Conservation (phyloP, 2,329 filamentous ascomycete genomes). For the Fusarium sp. region DNA sequence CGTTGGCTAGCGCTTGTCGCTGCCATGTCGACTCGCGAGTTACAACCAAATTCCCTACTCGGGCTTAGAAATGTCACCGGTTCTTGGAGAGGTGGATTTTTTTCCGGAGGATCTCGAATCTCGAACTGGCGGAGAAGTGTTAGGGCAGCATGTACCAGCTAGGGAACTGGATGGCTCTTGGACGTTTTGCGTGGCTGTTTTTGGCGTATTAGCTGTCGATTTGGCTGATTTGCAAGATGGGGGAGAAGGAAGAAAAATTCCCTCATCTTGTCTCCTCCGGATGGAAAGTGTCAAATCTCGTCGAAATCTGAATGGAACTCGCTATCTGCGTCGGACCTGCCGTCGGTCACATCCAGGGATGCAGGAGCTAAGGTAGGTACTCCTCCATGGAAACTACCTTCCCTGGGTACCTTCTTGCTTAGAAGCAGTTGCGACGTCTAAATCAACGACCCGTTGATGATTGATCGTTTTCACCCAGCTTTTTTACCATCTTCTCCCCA, state of each 20-base stretch:
- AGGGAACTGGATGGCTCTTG: conserved; percentile 20
- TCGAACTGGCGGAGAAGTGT: conserved; percentile 23
- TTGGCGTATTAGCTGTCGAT: neutral
- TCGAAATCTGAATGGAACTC: conserved; percentile 1
- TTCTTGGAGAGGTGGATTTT: neutral
- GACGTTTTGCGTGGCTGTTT: conserved; percentile 21
- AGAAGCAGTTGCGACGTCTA: neutral
- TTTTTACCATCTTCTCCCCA: neutral
- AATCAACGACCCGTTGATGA: conserved; percentile 9
- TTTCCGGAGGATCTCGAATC: conserved; percentile 21
- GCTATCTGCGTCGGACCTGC: conserved; percentile 33
- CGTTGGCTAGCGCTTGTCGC: conserved; percentile 26
- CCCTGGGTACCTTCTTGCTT: neutral
- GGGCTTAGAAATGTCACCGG: conserved; percentile 16
- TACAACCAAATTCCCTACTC: conserved; percentile 13
- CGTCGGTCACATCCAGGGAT: conserved; percentile 25
- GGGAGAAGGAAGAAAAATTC: neutral
- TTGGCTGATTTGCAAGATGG: neutral
- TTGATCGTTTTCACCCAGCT: neutral
- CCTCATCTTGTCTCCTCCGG: neutral
- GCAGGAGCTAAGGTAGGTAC: conserved; percentile 27
- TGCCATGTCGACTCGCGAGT: conserved; percentile 20
- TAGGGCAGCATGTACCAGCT: conserved; percentile 8
- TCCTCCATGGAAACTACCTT: conserved; percentile 26
- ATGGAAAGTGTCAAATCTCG: neutral